Evolutionary conservation across 192 early-diverging fungal genomes (phyloP).

Genomic region (Backusella psychrophila): DNA sequence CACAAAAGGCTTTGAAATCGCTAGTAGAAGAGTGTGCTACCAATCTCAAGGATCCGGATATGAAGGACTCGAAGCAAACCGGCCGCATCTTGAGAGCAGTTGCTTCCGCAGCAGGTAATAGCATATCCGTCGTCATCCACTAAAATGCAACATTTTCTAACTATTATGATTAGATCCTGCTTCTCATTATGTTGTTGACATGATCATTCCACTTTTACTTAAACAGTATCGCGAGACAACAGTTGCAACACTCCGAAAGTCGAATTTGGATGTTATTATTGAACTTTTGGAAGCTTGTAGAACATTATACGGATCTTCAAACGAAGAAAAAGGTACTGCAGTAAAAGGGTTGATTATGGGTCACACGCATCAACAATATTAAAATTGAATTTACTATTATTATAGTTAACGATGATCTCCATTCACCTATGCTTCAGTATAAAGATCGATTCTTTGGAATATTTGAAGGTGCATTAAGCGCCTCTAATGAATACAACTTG

Average conservation of each 20-base stretch:
- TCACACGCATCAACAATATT: not conserved
- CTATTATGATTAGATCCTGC: constrained; percentile 51
- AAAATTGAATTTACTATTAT: not conserved
- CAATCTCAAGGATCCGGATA: constrained; percentile 59
- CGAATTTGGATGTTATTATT: constrained; percentile 66
- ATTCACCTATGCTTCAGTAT: constrained; percentile 63
- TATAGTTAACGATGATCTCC: constrained; percentile 33
- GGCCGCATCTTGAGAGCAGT: constrained; percentile 63
- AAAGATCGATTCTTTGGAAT: constrained; percentile 78
- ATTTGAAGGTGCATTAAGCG: constrained; percentile 63
- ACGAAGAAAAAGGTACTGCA: constrained; percentile 21
- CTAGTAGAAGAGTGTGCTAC: constrained; percentile 56
- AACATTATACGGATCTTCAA: constrained; percentile 54
- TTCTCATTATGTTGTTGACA: constrained; percentile 53
- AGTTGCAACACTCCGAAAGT: constrained; percentile 54
- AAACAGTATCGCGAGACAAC: constrained; percentile 58
- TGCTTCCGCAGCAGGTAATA: constrained; percentile 60
- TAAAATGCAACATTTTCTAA: not conserved
- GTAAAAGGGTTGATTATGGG: not conserved
- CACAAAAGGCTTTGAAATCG: constrained; percentile 48
- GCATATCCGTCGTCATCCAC: not conserved
- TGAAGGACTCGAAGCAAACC: constrained; percentile 66
- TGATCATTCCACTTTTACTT: constrained; percentile 62
- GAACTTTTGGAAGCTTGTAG: constrained; percentile 70
- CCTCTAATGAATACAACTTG: constrained; percentile 73